Percentiles rank a stretch among this genome's conserved stretches.
Evolutionary conservation across 768 basidiomycete species (phyloP).

Genomic region (Lactarius pseudohatsudake): DNA sequence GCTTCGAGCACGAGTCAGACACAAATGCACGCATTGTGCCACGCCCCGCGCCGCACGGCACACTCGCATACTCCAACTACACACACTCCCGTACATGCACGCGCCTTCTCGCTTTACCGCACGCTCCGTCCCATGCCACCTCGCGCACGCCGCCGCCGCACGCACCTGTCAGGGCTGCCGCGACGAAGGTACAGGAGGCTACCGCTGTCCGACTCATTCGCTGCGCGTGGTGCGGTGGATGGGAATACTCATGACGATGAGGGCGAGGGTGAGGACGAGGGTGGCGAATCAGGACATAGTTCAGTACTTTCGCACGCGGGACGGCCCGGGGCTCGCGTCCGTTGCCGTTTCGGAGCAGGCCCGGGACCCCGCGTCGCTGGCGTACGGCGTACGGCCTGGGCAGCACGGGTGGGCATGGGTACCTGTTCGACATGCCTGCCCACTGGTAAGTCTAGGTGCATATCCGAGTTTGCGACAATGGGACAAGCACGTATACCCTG

Average conservation of each 20-base stretch:
- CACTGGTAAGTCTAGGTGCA: too few relatives aligned
- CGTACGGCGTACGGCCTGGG: too few relatives aligned
- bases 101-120: slow-evolving; percentile 91
- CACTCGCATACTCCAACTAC: slow-evolving; percentile 85
- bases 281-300: slow-evolving; percentile 55
- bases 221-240: background rate
- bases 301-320: slow-evolving; percentile 50
- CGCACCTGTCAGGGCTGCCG: background rate
- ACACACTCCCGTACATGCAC: slow-evolving; percentile 93
- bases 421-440: too few relatives aligned
- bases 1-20: slow-evolving; percentile 39
- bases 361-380: too few relatives aligned
- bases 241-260: background rate
- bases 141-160: slow-evolving; percentile 30
- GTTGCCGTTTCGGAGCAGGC: too few relatives aligned
- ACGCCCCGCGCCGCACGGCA: slow-evolving; percentile 64
- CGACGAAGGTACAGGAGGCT: slow-evolving; percentile 19
- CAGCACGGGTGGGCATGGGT: too few relatives aligned
- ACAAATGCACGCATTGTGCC: slow-evolving; percentile 50
- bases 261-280: background rate
- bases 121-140: slow-evolving; percentile 74
- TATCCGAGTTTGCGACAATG: too few relatives aligned
- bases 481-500: too few relatives aligned
- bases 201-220: background rate
- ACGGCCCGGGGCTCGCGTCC: too few relatives aligned